Evolutionary conservation across 2,329 filamentous ascomycete species (phyloP), one percentile per base, ranked within the genome.

Genomic region (Scorias spongiosa): DNA sequence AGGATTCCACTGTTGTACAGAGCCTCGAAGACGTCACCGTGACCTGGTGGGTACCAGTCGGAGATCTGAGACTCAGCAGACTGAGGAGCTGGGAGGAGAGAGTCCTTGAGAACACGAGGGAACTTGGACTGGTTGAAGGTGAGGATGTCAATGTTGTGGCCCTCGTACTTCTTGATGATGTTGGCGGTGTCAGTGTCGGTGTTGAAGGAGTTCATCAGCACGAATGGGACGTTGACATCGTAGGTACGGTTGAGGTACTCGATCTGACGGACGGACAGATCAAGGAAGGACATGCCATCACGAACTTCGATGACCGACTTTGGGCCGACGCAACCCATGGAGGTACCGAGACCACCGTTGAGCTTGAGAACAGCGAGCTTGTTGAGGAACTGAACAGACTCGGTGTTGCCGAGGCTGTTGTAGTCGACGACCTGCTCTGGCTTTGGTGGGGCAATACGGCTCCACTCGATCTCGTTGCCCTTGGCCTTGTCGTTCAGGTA

Each of bases 141-240:
- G 65, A 96, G 75, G 66, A 98, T 96, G 64, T 98, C 91, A 61
- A 98, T 93, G 66, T 95, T 95, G 78, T 98, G 91, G 52, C 91
- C 91, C 73, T 98, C 89, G 71, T 96, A 98, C 75, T 98, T 98
- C 80, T 98, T 98, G 75, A 98, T 98, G 70, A 98, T 98, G 68
- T 86, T 87, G 50, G 88, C 87, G 42, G 91, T 98, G 63, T 98
- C 91, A 59, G 89, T 79, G 66, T 98, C 88, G 64, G 91, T 98
- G 78, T 98, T 98, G 84, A 98, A 98, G 44, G 91, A 96, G 81
- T 98, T 98, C 91, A 98, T 98, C 57, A 98, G 81, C 55, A 98
- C 80, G 68, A 98, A 95, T 41, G 91, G 91, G 29, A 98, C 91
- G 64, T 95, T 96, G 66, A 93, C 86, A 57, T 83, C 78, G 73